Conservation (phyloP, 805 yeast genomes). For the Nadsonia fulvescens region DNA sequence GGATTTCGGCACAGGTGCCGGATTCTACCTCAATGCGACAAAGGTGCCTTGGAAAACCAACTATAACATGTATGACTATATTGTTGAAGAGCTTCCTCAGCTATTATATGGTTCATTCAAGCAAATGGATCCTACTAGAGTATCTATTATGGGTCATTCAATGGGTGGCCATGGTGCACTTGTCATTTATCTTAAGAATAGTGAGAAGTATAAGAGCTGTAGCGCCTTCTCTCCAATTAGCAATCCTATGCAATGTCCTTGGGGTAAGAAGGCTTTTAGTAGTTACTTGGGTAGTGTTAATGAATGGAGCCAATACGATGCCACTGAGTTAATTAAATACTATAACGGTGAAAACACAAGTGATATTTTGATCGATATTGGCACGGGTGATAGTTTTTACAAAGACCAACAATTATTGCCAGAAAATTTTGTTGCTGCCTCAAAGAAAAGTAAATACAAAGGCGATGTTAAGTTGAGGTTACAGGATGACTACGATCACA, state of each 20-base stretch:
- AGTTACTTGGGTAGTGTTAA: constrained; percentile 47
- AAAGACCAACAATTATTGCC: constrained; percentile 50
- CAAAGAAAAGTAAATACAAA: constrained; percentile 36
- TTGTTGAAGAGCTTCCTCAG: constrained; percentile 52
- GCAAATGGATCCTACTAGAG: constrained; percentile 35
- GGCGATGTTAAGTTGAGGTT: constrained; percentile 40
- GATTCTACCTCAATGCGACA: constrained; percentile 80
- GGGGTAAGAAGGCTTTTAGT: constrained; percentile 78
- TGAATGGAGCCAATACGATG: constrained; percentile 64
- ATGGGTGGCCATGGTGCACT: constrained; percentile 98
- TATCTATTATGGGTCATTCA: constrained; percentile 86
- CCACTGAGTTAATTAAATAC: constrained; percentile 48
- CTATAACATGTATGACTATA: constrained; percentile 77
- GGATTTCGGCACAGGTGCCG: constrained; percentile 93
- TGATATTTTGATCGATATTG: constrained; percentile 68
- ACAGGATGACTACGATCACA: constrained; percentile 80
- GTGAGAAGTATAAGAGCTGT: constrained; percentile 57
- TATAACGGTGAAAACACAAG: constrained; percentile 36
- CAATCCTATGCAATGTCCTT: constrained; percentile 58
- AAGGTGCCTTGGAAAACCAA: constrained; percentile 49
- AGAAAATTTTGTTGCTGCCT: constrained; percentile 46
- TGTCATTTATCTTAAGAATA: constrained; percentile 45
- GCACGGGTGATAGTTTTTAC: constrained; percentile 62
- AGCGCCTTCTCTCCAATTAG: constrained; percentile 84
- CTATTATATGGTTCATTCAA: constrained; percentile 25